Evolutionary conservation across 805 yeast genomes (phyloP).

Genomic region (Candida tallmaniae): DNA sequence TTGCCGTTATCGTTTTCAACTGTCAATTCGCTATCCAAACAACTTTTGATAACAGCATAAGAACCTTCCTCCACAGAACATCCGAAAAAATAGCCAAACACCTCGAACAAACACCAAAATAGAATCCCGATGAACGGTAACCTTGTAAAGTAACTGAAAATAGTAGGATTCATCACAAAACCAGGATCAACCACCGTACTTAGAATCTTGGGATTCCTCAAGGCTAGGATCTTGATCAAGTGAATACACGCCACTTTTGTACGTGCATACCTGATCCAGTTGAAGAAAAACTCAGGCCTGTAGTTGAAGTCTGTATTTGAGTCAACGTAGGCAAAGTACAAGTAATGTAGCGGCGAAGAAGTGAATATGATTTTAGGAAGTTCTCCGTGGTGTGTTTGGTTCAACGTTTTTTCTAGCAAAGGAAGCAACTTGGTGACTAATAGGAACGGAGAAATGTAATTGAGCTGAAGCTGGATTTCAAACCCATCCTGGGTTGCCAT

Average conservation of each 20-base stretch:
- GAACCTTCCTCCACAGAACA: constrained; percentile 70
- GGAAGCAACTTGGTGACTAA: constrained; percentile 47
- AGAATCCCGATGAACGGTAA: constrained; percentile 72
- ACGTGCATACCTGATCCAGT: constrained; percentile 73
- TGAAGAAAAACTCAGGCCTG: constrained; percentile 62
- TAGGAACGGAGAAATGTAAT: constrained; percentile 71
- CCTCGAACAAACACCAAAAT: constrained; percentile 67
- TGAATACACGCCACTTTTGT: constrained; percentile 81
- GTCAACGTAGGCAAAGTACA: constrained; percentile 45
- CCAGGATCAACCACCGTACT: constrained; percentile 79
- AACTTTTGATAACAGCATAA: constrained; percentile 57
- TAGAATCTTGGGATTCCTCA: constrained; percentile 60
- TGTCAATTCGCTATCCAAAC: constrained; percentile 49
- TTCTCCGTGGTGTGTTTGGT: constrained; percentile 18
- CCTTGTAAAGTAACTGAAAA: constrained; percentile 73
- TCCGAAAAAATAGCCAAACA: constrained; percentile 67
- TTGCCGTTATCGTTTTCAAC: constrained; percentile 62
- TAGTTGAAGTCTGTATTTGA: constrained; percentile 49
- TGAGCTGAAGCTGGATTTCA: constrained; percentile 77
- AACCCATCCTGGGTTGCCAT: constrained; percentile 61
- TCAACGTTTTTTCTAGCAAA: constrained; percentile 39
- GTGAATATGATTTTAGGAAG: constrained; percentile 59
- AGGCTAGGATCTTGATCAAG: constrained; percentile 57
- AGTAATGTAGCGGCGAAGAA: constrained; percentile 61
- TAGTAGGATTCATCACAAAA: constrained; percentile 74